Conservation (phyloP, 2,329 filamentous ascomycete species). For the Ceratocystis lukuohia region DNA sequence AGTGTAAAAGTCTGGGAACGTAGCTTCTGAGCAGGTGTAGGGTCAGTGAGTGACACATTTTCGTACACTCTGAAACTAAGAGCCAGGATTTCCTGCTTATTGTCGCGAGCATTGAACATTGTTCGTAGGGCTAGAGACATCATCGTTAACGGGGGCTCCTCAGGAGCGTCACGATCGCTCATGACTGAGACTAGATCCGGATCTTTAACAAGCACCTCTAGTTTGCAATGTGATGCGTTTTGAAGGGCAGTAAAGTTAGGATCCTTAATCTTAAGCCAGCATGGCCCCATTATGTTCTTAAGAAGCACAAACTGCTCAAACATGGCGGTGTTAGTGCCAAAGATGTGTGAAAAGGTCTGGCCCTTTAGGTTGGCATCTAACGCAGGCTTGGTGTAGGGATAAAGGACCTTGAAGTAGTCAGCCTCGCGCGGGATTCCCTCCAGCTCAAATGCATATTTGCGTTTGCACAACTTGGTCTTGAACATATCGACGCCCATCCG, state of each 20-base stretch:
- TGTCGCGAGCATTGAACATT: slow-evolving; percentile 75
- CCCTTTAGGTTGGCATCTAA: slow-evolving; percentile 60
- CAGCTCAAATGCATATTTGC: slow-evolving; percentile 94
- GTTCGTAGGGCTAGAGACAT: slow-evolving; percentile 91
- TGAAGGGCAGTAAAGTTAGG: slow-evolving; percentile 73
- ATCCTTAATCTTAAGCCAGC: slow-evolving; percentile 84
- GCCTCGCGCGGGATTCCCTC: slow-evolving; percentile 74
- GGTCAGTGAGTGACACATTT: slow-evolving; percentile 74
- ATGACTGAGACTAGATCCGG: slow-evolving; percentile 62
- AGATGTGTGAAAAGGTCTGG: slow-evolving; percentile 86
- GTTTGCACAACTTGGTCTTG: slow-evolving; percentile 79
- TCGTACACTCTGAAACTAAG: slow-evolving; percentile 89
- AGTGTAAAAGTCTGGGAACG: slow-evolving; percentile 85
- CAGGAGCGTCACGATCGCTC: slow-evolving; percentile 65
- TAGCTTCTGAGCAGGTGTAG: slow-evolving; percentile 75
- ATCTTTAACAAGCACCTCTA: slow-evolving; percentile 71
- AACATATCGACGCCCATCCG: slow-evolving; percentile 74
- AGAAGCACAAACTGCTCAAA: slow-evolving; percentile 98
- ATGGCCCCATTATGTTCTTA: slow-evolving; percentile 98
- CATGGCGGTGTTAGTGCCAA: slow-evolving; percentile 81
- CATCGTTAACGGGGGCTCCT: slow-evolving; percentile 78
- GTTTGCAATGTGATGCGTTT: slow-evolving; percentile 93
- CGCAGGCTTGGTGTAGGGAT: slow-evolving; percentile 61
- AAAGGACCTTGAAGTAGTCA: slow-evolving; percentile 89
- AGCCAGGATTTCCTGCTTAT: slow-evolving; percentile 90